Conservation (phyloP, 257 asterid genomes). For the Nicotiana attenuata region DNA sequence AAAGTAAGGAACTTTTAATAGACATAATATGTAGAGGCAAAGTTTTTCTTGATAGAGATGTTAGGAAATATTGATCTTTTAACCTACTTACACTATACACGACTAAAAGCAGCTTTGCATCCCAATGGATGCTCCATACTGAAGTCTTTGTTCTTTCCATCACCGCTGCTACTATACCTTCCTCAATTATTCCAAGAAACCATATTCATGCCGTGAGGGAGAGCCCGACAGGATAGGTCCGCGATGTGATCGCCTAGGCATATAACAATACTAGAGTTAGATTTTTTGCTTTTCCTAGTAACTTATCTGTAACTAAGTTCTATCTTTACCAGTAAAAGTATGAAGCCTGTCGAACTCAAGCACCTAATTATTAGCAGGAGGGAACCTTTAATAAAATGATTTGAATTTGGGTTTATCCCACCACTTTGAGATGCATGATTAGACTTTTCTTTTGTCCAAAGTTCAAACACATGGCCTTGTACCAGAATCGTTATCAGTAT, state of each 20-base stretch:
- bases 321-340: constrained; percentile 63
- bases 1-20: background rate
- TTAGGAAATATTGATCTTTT: too few relatives aligned
- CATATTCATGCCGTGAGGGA: constrained; percentile 92
- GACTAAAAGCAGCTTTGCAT: constrained; percentile 61
- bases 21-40: background rate
- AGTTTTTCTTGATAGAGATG: too few relatives aligned
- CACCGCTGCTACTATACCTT: constrained; percentile 50
- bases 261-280: background rate
- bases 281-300: background rate
- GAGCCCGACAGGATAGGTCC: constrained; percentile 3
- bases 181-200: constrained; percentile 61
- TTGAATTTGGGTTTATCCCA: too few relatives aligned
- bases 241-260: constrained; percentile 53
- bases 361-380: too few relatives aligned
- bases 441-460: constrained; percentile 45
- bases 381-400: too few relatives aligned
- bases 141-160: constrained; percentile 51
- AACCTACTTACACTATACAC: constrained; percentile 57
- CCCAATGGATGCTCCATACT: constrained; percentile 74
- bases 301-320: background rate
- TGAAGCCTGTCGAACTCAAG: constrained; percentile 73
- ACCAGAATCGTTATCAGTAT: constrained; percentile 78
- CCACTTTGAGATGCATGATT: constrained; percentile 20
- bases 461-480: too few relatives aligned